Evolutionary conservation across 345 rosid genomes (phyloP).

Genomic region (Cardamine chenopodiifolia): DNA sequence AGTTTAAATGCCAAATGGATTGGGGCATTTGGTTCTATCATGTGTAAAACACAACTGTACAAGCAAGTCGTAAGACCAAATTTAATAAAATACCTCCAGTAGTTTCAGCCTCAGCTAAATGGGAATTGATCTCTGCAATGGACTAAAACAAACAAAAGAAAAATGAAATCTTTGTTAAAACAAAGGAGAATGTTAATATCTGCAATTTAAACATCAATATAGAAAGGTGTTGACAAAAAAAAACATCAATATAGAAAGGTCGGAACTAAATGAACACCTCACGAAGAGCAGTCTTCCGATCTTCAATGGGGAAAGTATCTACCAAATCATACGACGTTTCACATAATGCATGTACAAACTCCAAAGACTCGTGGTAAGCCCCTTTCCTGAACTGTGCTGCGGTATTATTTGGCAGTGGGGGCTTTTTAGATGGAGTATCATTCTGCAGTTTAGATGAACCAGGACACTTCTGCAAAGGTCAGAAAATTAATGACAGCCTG

Average conservation of each 20-base stretch:
- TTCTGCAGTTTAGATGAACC: conserved; percentile 78
- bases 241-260: conserved; percentile 13
- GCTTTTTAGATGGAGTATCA: conserved; percentile 68
- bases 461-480: conserved; percentile 63
- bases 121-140: conserved; percentile 80
- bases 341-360: conserved; percentile 84
- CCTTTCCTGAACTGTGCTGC: conserved; percentile 82
- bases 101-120: conserved; percentile 70
- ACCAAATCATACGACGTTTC: conserved; percentile 94
- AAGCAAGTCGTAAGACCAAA: conserved; percentile 8
- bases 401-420: conserved; percentile 70
- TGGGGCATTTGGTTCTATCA: conserved; percentile 3
- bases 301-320: conserved; percentile 93
- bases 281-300: conserved; percentile 84
- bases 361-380: conserved; percentile 88
- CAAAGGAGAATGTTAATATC: conserved; percentile 2
- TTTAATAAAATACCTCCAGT: conserved; percentile 68
- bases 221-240: too few species aligned
- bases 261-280: conserved; percentile 58
- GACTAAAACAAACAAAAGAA: conserved; percentile 59
- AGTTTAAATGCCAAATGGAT: too few species aligned
- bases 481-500: conserved; percentile 4
- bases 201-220: conserved; percentile 19
- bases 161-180: conserved; percentile 38
- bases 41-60: not conserved